A percentile compares a stretch with the other conserved stretches of the same genome.
Conservation (phyloP, 2,329 filamentous ascomycete genomes). For the Colletotrichum tofieldiae region DNA sequence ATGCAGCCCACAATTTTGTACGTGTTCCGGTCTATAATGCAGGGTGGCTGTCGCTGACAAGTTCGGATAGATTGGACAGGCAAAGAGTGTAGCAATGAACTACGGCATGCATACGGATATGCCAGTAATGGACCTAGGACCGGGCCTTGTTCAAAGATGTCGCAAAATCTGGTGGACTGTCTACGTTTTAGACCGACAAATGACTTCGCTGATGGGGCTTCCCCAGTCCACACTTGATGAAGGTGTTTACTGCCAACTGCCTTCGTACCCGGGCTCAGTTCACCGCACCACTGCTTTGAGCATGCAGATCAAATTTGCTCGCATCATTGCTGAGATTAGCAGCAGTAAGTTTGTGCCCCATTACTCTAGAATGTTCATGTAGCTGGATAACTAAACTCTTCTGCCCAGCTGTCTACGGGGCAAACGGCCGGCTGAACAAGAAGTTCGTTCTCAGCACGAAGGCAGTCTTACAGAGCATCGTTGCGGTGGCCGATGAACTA, state of each 20-base stretch:
- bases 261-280: constrained; percentile 48
- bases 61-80: constrained; percentile 62
- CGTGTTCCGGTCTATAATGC: constrained; percentile 7
- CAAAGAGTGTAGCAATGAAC: constrained; percentile 64
- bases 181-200: constrained; percentile 67
- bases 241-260: constrained; percentile 62
- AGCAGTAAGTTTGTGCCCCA: constrained; percentile 45
- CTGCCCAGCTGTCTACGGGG: constrained; percentile 50
- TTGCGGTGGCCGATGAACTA: constrained; percentile 50
- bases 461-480: constrained; percentile 49
- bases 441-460: constrained; percentile 53
- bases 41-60: too few relatives aligned
- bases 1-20: constrained; percentile 63
- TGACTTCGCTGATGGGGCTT: constrained; percentile 68
- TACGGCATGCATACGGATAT: constrained; percentile 69
- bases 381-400: neutral
- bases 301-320: constrained; percentile 53
- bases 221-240: constrained; percentile 65
- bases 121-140: constrained; percentile 59
- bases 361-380: neutral
- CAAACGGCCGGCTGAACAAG: constrained; percentile 49
- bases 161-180: constrained; percentile 70
- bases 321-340: constrained; percentile 51
- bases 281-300: constrained; percentile 50
- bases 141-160: constrained; percentile 60